Percentiles rank a stretch among this genome's conserved stretches.
Evolutionary conservation across 306 rosid species (phyloP).

Genomic region (Corylus avellana): DNA sequence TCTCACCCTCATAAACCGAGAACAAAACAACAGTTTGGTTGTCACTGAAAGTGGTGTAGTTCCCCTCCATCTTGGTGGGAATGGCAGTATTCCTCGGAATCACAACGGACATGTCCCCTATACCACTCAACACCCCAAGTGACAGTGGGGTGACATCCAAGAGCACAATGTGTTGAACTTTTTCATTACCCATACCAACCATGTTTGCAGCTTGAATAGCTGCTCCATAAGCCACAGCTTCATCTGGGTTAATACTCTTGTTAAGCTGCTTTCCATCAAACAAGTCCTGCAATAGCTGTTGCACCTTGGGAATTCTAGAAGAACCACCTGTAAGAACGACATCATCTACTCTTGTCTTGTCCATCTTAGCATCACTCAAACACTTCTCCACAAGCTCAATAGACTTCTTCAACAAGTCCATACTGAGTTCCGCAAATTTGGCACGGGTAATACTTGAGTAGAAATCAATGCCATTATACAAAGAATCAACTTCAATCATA

Average conservation of each 20-base stretch:
- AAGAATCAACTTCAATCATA: slow-evolving; percentile 1
- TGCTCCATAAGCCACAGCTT: slow-evolving; percentile 26
- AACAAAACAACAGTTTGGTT: slow-evolving; percentile 9
- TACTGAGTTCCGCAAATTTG: slow-evolving; percentile 13
- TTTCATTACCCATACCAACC: neutral
- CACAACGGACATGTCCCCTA: slow-evolving; percentile 13
- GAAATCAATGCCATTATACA: slow-evolving; percentile 19
- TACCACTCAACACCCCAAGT: neutral
- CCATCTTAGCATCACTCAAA: slow-evolving; percentile 26
- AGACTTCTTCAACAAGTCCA: slow-evolving; percentile 21
- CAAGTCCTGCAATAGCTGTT: neutral
- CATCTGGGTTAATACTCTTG: slow-evolving; percentile 24
- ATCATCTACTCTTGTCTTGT: slow-evolving; percentile 1
- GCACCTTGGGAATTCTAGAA: slow-evolving; percentile 22
- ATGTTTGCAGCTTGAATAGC: slow-evolving; percentile 13
- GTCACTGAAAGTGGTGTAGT: neutral
- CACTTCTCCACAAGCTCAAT: slow-evolving; percentile 25
- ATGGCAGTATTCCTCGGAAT: slow-evolving; percentile 14
- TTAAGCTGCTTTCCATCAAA: slow-evolving; percentile 30
- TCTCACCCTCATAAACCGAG: slow-evolving; percentile 21
- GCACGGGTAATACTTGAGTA: slow-evolving; percentile 21
- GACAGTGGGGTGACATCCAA: slow-evolving; percentile 26
- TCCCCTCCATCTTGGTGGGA: slow-evolving; percentile 6
- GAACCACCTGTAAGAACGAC: slow-evolving; percentile 26
- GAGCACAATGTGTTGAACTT: slow-evolving; percentile 2